Evolutionary conservation across 306 rosid genomes (phyloP).

Genomic region (Neltuma alba): DNA sequence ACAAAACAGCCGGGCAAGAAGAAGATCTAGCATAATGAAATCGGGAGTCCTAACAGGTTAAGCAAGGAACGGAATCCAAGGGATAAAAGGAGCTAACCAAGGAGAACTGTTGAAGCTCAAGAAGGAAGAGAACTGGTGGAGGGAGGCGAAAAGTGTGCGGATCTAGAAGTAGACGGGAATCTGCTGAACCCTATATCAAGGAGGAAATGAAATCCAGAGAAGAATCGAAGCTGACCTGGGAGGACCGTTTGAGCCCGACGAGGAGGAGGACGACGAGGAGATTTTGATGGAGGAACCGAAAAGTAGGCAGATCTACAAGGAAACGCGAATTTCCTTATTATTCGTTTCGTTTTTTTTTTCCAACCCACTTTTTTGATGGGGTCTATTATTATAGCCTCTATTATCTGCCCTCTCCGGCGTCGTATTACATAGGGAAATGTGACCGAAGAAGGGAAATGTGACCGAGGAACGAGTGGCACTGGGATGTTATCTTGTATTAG

Average conservation of each 20-base stretch:
- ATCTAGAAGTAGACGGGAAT: conserved; percentile 46
- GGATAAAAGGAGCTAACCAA: conserved; percentile 55
- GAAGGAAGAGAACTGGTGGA: conserved; percentile 42
- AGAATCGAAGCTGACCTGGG: conserved; percentile 11
- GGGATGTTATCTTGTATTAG: too few relatives aligned
- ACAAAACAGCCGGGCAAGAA: background rate
- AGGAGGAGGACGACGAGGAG: background rate
- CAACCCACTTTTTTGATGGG: background rate
- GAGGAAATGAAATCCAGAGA: background rate
- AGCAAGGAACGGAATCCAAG: background rate
- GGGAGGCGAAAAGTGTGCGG: conserved; percentile 54
- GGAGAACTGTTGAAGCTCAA: background rate
- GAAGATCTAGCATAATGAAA: conserved; percentile 31
- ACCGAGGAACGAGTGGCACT: too few relatives aligned
- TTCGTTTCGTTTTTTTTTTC: background rate
- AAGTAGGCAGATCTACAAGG: conserved; percentile 1
- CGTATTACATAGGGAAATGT: background rate
- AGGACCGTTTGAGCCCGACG: conserved; percentile 3
- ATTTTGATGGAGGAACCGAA: background rate
- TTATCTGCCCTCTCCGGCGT: background rate
- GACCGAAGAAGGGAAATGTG: background rate
- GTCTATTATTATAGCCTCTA: too few relatives aligned
- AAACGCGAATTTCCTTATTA: conserved; percentile 31
- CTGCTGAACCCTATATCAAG: background rate
- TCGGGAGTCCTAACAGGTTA: conserved; percentile 18